A percentile compares a stretch with the other conserved stretches of the same genome.
Conservation (phyloP, 2,329 filamentous ascomycete species). For the Knufia petricola region DNA sequence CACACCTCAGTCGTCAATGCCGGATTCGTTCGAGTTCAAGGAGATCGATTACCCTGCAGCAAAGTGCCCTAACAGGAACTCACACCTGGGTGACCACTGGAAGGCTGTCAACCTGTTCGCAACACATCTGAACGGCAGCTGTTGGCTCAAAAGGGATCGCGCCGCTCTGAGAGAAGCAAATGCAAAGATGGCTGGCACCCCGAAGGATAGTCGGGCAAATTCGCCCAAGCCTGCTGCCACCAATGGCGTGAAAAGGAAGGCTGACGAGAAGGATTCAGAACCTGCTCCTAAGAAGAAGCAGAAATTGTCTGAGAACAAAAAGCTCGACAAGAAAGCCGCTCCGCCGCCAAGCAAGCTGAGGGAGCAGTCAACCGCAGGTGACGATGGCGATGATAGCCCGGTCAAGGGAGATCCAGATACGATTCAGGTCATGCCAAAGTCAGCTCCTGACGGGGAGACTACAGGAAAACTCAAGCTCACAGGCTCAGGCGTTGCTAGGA, state of each 20-base stretch:
- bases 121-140: conserved; percentile 22
- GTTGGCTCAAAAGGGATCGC: conserved; percentile 21
- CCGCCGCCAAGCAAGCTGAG: conserved; percentile 19
- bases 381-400: conserved; percentile 17
- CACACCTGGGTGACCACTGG: conserved; percentile 23
- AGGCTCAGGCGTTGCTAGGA: conserved; percentile 8
- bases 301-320: conserved; percentile 15
- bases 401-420: conserved; percentile 20
- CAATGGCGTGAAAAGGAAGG: conserved; percentile 22
- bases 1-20: conserved; percentile 21
- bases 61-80: conserved; percentile 23
- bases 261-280: conserved; percentile 17
- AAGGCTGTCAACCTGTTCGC: conserved; percentile 24
- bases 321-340: conserved; percentile 15
- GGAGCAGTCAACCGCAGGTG: conserved; percentile 17
- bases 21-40: conserved; percentile 23
- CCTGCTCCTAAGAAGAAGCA: conserved; percentile 20
- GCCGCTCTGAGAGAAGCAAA: conserved; percentile 22
- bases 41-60: conserved; percentile 23
- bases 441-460: conserved; percentile 17
- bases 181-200: conserved; percentile 22
- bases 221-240: conserved; percentile 19
- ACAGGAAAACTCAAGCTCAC: conserved; percentile 21
- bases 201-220: conserved; percentile 22
- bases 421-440: conserved; percentile 19